phyloP scores from a whole-genome alignment of 257 asterid species.

The Solanum paucissectum region DNA sequence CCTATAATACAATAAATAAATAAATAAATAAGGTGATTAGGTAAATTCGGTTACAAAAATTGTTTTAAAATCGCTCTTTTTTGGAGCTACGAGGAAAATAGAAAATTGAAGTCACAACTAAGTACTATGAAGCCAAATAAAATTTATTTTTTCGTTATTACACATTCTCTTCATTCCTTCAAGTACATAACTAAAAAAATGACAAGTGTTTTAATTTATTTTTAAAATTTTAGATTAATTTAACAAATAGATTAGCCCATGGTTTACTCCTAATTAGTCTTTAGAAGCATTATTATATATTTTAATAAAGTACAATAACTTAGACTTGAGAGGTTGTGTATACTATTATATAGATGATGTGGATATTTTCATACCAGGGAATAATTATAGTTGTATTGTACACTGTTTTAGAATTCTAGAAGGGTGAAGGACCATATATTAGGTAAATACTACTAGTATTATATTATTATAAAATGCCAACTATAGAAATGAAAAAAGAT shows the following conservation, averaged over 20 bases:
- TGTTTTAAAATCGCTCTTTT: neutral
- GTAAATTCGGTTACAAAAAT: too few species aligned
- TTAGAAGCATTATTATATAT: neutral
- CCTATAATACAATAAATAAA: neutral
- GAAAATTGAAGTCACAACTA: too few species aligned
- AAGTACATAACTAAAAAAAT: too few species aligned
- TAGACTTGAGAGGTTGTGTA: neutral
- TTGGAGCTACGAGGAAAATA: too few species aligned
- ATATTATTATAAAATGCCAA: too few species aligned
- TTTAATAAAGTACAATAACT: neutral
- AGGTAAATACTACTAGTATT: too few species aligned
- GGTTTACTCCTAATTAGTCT: neutral
- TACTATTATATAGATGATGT: neutral
- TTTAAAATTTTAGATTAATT: neutral
- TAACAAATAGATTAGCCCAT: neutral
- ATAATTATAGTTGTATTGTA: neutral
- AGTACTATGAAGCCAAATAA: too few species aligned
- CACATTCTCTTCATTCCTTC: too few species aligned
- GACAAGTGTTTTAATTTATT: neutral
- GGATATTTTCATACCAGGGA: neutral
- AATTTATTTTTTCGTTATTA: too few species aligned
- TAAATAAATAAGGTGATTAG: neutral
- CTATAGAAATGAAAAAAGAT: too few species aligned
- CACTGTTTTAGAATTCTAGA: neutral
- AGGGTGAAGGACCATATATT: neutral